Evolutionary conservation across 2,329 filamentous ascomycete species (phyloP), one percentile per base, ranked within the genome.

Genomic region (Cryphonectria japonica): DNA sequence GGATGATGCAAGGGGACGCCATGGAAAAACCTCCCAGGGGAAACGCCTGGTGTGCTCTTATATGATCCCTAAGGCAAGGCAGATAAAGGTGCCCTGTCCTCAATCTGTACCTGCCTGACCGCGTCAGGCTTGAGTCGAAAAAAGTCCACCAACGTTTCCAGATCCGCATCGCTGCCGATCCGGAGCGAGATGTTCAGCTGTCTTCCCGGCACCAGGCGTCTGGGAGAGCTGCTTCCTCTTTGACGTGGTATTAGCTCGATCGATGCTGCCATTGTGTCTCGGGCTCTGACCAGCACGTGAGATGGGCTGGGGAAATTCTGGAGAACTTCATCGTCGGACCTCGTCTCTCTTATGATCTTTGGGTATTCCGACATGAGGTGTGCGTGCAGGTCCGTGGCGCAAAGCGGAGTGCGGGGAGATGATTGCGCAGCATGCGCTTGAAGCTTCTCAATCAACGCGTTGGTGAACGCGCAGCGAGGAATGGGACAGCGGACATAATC

Each of bases 91-190:
- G 16, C 16, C 26, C 85, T 85, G 3, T 85, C 85, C 34, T 89
- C 86, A 60, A 88, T 83, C 77, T 85, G 86, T 69, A 88, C 81
- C 71, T 88, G 86, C 74, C 81, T 84, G 74, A 89, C 83, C 9
- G 86, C 84, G 70, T 88, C 86, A 2, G 87, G 87, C 83, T 89
- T 86, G 75, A 86, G 80, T 32, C 87, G 84, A 73, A 89, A 78
- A 86, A 87, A 89, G 75, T 89, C 87, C 68, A 84, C 81, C 87
- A 87, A 88, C 69, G 79, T 84, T 66, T 89, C 86, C 68, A 85
- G 76, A 72, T 87, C 84, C 41, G 82, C 82, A 34, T 87, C 85
- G 57, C 88, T 86, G 39, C 41, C 39, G 59, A 89, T 77, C 37
- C 83, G 82, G 69, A 89, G 82, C 13, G 54, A 61, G 9, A 89